Conservation (phyloP, 306 rosid genomes). For the Clitoria ternatea region DNA sequence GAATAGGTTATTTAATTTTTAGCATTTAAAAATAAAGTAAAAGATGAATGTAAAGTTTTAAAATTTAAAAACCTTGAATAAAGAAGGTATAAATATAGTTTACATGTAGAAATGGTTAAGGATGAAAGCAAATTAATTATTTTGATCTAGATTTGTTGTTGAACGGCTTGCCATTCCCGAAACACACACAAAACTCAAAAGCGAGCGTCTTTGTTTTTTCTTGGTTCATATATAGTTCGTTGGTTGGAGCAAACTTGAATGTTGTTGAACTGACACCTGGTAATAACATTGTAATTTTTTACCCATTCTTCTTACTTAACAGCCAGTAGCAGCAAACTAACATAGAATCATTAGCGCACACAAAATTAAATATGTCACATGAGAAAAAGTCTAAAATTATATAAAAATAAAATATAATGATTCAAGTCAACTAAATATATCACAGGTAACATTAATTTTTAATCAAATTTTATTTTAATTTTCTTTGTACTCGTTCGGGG, state of each 20-base stretch:
- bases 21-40: no score
- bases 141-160: not conserved
- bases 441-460: no score
- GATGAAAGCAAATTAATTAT: not conserved
- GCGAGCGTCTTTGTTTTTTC: not conserved
- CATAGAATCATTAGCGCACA: not conserved
- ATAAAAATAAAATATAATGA: no score
- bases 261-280: constrained; percentile 51
- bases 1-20: no score
- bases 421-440: no score
- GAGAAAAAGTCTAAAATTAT: not conserved
- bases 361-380: not conserved
- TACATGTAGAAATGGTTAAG: not conserved
- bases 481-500: no score
- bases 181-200: not conserved
- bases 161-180: not conserved
- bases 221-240: constrained; percentile 26
- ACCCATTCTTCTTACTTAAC: not conserved
- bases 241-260: constrained; percentile 56
- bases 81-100: not conserved
- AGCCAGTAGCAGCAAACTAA: not conserved
- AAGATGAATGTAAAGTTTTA: no score
- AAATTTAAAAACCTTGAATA: no score
- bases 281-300: not conserved
- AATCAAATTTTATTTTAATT: no score